Percentiles rank a stretch among this genome's conserved stretches.
These are phyloP conservation scores for Parathielavia hyrcaniae DNA, from an alignment of 495 filamentous ascomycete species.

Conservation along the genomic window DNA sequence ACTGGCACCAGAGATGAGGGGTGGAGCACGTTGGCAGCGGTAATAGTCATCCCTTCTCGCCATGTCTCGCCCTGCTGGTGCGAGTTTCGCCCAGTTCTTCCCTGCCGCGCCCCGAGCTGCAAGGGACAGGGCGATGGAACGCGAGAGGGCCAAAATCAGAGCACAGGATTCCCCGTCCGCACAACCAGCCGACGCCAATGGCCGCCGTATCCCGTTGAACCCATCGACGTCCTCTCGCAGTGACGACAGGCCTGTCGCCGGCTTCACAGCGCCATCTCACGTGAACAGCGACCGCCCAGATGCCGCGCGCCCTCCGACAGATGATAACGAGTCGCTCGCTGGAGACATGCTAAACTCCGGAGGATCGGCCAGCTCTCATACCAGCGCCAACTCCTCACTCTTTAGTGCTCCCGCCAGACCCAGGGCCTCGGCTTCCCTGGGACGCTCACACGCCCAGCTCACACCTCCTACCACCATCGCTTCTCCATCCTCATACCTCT, in stretches of 20 bases:
- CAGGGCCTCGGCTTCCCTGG: slow-evolving; percentile 45
- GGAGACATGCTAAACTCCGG: slow-evolving; percentile 58
- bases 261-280: slow-evolving; percentile 19
- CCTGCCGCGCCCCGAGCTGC: slow-evolving; percentile 67
- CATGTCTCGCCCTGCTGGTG: slow-evolving; percentile 72
- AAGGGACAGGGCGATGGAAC: slow-evolving; percentile 51
- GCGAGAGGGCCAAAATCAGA: slow-evolving; percentile 39
- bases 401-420: slow-evolving; percentile 51
- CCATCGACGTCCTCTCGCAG: slow-evolving; percentile 14
- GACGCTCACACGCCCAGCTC: slow-evolving; percentile 47
- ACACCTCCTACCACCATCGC: slow-evolving; percentile 74
- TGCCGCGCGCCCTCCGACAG: slow-evolving; percentile 35
- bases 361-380: slow-evolving; percentile 60
- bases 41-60: slow-evolving; percentile 41
- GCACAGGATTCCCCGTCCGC: slow-evolving; percentile 33
- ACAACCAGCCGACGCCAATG: slow-evolving; percentile 23
- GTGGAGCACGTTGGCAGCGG: slow-evolving; percentile 46
- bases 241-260: slow-evolving; percentile 17
- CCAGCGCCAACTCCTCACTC: slow-evolving; percentile 58
- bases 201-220: slow-evolving; percentile 19
- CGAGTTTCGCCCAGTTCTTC: slow-evolving; percentile 86
- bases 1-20: slow-evolving; percentile 48
- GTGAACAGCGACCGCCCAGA: slow-evolving; percentile 36
- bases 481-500: slow-evolving; percentile 59
- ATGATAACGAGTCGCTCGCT: slow-evolving; percentile 53